Base-by-base conservation (phyloP, 257 asterid genomes). In the Scutellaria barbata region DNA sequence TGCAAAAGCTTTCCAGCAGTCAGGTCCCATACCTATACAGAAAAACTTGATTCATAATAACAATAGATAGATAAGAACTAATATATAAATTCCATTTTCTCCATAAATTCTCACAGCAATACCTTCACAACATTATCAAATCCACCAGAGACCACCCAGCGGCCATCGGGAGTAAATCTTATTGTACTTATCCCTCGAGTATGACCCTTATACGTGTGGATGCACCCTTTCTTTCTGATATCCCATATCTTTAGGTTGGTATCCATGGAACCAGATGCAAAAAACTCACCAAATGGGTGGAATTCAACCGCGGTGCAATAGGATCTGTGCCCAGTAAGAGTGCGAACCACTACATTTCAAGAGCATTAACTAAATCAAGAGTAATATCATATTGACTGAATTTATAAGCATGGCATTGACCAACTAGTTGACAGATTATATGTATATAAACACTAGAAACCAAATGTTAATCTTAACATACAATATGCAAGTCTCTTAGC, bases 141-240 rank as follows among this genome's bases (percentile, higher is more conserved):
- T 79, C 99, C 99, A 70, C 99, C 98, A 76, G 99, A 95, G 69
- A 95, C 98, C 45, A 92, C 98, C 99, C 99, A 95, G 68, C 99
- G 98, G 72, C 99, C 98, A 86, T 95, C 99, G 40, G 99, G 99
- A 69, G 88, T 82, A 91, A 95, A 95, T 74, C 95, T 85, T 53
- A 95, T 92, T 17, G 86, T 89, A 80, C 95, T 92, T 63, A 95
- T 88, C 75, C 98, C 99, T 72, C 97, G 93, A 57, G 99, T 89
- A 75, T 95, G 99, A 53, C 99, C 98, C 73, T 95, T 95, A 78
- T 92, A 88, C 2, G 99, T 89, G 82, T 95, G 98, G 58, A 92
- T 89, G 85, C 99, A 92, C 66, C 96, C 99, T 84, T 95, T 95
- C 87, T 95, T 95, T 87, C 98, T 87, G 76, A 90, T 92, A 80